Evolutionary conservation across 208 protist species (phyloP).

Genomic region (Angomonas ambiguus): DNA sequence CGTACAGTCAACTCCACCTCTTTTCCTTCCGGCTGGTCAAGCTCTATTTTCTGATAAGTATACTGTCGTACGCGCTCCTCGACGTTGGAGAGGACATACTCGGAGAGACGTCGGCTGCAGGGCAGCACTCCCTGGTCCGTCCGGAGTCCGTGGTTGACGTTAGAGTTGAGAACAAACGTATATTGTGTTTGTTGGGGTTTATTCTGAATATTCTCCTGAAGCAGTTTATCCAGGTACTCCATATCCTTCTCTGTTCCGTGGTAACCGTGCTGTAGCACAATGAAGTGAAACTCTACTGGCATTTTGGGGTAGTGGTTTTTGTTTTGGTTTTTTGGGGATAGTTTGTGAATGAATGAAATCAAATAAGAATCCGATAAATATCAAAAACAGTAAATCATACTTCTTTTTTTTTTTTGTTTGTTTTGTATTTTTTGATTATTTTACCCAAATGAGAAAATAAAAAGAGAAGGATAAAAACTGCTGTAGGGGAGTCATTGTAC

Average conservation of each 20-base stretch:
- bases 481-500: background rate
- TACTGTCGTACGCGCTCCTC: background rate
- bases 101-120: slow-evolving; percentile 28
- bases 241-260: slow-evolving; percentile 41
- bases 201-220: background rate
- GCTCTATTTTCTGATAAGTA: background rate
- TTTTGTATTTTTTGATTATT: background rate
- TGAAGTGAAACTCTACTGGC: slow-evolving; percentile 20
- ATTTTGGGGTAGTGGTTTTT: no score
- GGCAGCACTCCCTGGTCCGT: slow-evolving; percentile 37
- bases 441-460: slow-evolving; percentile 2
- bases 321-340: no score
- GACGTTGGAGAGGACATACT: background rate
- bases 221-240: slow-evolving; percentile 15
- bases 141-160: slow-evolving; percentile 21
- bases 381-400: background rate
- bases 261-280: slow-evolving; percentile 69
- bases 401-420: background rate
- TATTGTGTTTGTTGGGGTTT: background rate
- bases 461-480: slow-evolving; percentile 1
- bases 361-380: no score
- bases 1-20: slow-evolving; percentile 20
- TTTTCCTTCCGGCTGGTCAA: background rate
- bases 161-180: slow-evolving; percentile 24
- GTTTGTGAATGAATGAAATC: no score